These are phyloP conservation scores for Ampelomyces quisqualis DNA, from an alignment of 2,329 filamentous ascomycete genomes.

Conservation along the genomic window DNA sequence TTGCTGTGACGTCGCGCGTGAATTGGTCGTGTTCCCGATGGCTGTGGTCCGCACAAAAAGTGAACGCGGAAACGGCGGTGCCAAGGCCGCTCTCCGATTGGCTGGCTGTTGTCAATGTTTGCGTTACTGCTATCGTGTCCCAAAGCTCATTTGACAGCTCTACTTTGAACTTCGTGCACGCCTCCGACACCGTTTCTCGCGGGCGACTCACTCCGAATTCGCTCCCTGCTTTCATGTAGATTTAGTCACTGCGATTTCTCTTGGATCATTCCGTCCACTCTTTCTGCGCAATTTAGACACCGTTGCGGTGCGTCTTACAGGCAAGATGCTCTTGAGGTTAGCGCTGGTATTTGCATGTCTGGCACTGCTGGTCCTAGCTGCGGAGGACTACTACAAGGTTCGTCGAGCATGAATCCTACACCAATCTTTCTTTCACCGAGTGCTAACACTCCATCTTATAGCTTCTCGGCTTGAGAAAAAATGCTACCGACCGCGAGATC, in stretches of 20 bases:
- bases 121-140: constrained; percentile 33
- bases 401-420: constrained; percentile 8
- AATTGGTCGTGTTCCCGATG: constrained; percentile 14
- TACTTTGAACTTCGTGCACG: constrained; percentile 5
- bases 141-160: constrained; percentile 19
- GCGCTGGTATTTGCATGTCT: constrained; percentile 47
- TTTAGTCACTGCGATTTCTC: constrained; percentile 10
- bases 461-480: constrained; percentile 76
- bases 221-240: constrained; percentile 16
- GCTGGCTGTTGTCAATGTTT: constrained; percentile 6
- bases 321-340: constrained; percentile 48
- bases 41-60: constrained; percentile 24
- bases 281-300: constrained; percentile 12
- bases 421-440: neutral
- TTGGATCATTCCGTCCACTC: constrained; percentile 24
- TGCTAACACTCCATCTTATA: constrained; percentile 46
- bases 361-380: constrained; percentile 48
- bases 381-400: constrained; percentile 79
- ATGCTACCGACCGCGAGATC: constrained; percentile 81
- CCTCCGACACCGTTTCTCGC: constrained; percentile 4
- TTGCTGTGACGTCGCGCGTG: constrained; percentile 8
- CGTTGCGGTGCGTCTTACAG: constrained; percentile 17
- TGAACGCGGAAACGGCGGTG: constrained; percentile 15
- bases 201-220: constrained; percentile 4
- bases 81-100: constrained; percentile 35